Base-by-base conservation (phyloP, 2,329 filamentous ascomycete genomes). In the Monosporascus cannonballus region DNA sequence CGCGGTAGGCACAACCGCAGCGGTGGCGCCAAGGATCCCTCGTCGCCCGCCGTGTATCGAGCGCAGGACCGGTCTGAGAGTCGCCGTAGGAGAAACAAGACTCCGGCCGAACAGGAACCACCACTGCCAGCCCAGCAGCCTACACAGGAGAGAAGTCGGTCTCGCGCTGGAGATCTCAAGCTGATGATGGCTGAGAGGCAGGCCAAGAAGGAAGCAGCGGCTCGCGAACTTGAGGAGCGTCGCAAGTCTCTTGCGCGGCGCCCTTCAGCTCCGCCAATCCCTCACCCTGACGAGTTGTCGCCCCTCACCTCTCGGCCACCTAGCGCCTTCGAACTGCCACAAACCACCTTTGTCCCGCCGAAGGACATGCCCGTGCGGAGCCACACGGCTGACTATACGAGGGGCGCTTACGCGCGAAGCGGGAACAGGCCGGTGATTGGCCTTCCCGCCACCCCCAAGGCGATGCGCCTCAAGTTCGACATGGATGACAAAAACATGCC, bases 381-480 rank as follows among this genome's bases (percentile, higher is more conserved):
- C 61, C 80, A 83, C 46, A 89, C 86, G 7, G 85, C 82, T 2
- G 85, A 87, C 55, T 81, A 84, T 2, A 77, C 74, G 2, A 71
- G 71, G 56, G 76, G 73, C 65, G 79, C 80, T 67, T 78, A 77
- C 56, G 74, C 75, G 15, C 69, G 68, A 49, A 72, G 67, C 54
- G 68, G 69, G 17, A 71, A 64, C 2, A 77, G 77, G 1, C 75
- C 79, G 1, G 78, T 81, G 6, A 79, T 93, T 49, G 92, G 91
- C 0, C 79, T 96, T n/a, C 91, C 93, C 15, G 90, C 91, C 2
- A 96, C 92, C 1, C 92, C 93, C 30, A 86, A 90, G 72, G 91
- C 91, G 1, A 96, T 96, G 91, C 83, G 88, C 20, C 84, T 95
- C 1, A 84, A 89, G 44, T 84, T 93, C 60, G 80, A 83, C 59